A percentile compares a stretch with the other conserved stretches of the same genome.
phyloP scores from a whole-genome alignment of 1,139 yeast species.

The Sugiyamaella japonica region DNA sequence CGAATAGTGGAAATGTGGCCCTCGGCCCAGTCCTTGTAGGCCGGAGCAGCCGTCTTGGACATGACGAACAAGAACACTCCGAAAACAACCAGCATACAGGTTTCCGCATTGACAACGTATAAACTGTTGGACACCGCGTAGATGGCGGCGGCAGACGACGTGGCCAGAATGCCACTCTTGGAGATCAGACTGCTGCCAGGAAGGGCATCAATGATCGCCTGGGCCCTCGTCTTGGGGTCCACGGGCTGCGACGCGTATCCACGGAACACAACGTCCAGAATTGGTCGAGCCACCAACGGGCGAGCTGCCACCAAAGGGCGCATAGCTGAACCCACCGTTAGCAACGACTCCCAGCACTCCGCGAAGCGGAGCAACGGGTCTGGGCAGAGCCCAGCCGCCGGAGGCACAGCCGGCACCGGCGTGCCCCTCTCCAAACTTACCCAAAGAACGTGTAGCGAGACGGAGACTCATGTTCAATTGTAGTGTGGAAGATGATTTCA shows the following conservation, averaged over 20 bases:
- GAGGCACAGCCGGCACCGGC: neutral
- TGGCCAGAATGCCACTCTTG: slow-evolving; percentile 93
- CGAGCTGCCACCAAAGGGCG: slow-evolving; percentile 23
- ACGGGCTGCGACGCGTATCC: slow-evolving; percentile 41
- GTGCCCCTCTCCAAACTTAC: slow-evolving; percentile 23
- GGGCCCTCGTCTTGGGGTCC: slow-evolving; percentile 91
- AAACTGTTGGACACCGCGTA: slow-evolving; percentile 94
- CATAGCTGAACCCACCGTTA: slow-evolving; percentile 12
- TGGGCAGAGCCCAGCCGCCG: neutral
- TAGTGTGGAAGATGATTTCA: slow-evolving; percentile 1
- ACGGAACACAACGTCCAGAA: slow-evolving; percentile 27
- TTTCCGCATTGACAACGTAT: slow-evolving; percentile 91
- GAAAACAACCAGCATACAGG: slow-evolving; percentile 80
- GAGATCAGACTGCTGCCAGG: slow-evolving; percentile 89
- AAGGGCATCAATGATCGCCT: slow-evolving; percentile 82
- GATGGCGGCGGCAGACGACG: slow-evolving; percentile 89
- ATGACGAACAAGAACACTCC: slow-evolving; percentile 70
- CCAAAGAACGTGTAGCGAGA: slow-evolving; percentile 33
- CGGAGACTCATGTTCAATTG: slow-evolving; percentile 34
- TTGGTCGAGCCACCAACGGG: slow-evolving; percentile 30
- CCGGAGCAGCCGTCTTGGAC: slow-evolving; percentile 90
- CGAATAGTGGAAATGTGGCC: slow-evolving; percentile 84
- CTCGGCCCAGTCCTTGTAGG: slow-evolving; percentile 93
- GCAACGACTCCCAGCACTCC: neutral
- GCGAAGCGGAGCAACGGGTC: neutral